Percentiles rank a stretch among this genome's conserved stretches.
Evolutionary conservation across 352 stramenopile genomes (phyloP).

Genomic region (Globisporangium orthogonon): DNA sequence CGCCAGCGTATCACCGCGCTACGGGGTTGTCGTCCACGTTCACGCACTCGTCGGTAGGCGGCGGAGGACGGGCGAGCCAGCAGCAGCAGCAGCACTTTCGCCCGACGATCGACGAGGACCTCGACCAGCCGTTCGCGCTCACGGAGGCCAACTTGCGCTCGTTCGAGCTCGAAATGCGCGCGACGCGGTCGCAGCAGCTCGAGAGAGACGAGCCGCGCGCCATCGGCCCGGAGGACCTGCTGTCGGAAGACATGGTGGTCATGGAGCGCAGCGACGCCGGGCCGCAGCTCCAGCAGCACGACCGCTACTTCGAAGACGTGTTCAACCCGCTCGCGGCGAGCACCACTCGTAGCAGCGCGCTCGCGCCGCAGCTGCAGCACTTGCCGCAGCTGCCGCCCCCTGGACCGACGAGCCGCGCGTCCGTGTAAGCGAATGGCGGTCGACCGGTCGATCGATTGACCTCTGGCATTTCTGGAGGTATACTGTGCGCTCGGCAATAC

Average conservation of each 20-base stretch:
- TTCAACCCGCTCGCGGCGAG: neutral
- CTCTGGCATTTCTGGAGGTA: neutral
- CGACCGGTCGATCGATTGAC: neutral
- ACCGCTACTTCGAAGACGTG: neutral
- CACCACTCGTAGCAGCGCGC: neutral
- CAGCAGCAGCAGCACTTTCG: neutral
- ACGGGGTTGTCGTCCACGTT: constrained; percentile 10
- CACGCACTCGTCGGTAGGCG: constrained; percentile 5
- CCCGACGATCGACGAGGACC: constrained; percentile 7
- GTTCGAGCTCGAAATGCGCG: constrained; percentile 9
- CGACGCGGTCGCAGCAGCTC: neutral
- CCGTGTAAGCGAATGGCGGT: neutral
- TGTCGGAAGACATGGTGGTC: constrained; percentile 1
- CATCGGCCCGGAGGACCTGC: neutral
- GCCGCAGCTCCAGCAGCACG: constrained; percentile 1
- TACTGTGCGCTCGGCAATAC: neutral
- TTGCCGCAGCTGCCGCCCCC: neutral
- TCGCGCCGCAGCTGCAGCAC: neutral
- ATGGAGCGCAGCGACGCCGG: constrained; percentile 1
- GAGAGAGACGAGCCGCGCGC: neutral
- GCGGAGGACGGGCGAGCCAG: neutral
- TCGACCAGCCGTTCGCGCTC: constrained; percentile 6
- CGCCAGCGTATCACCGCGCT: neutral
- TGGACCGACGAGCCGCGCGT: neutral
- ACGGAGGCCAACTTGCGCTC: constrained; percentile 13